These are phyloP conservation scores for Chondrostereum purpureum DNA, from an alignment of 1,284 basidiomycete species.

Conservation along the genomic window DNA sequence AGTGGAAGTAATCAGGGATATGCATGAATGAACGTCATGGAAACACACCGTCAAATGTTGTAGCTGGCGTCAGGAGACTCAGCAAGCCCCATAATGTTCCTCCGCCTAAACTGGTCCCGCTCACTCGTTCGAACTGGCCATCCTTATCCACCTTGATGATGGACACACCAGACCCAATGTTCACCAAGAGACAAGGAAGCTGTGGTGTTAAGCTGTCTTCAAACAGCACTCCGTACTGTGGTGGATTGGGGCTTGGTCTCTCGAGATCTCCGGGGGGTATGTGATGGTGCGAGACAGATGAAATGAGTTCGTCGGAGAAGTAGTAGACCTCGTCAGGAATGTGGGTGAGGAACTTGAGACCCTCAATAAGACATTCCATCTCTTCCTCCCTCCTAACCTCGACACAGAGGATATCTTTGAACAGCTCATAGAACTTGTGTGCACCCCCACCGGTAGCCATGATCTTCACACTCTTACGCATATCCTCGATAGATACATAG, in stretches of 20 bases:
- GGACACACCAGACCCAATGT: conserved; percentile 97
- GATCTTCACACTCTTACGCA: conserved; percentile 92
- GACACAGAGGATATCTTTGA: conserved; percentile 72
- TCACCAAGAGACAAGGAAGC: conserved; percentile 94
- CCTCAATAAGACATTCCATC: conserved; percentile 98
- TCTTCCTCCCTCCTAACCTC: conserved; percentile 92
- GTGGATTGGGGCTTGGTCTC: conserved; percentile 89
- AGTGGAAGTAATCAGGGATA: conserved; percentile 12
- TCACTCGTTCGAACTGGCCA: conserved; percentile 93
- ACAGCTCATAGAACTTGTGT: conserved; percentile 86
- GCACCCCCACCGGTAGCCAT: conserved; percentile 98
- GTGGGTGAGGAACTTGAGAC: conserved; percentile 92
- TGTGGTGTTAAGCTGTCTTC: conserved; percentile 77
- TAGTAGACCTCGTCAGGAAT: conserved; percentile 98
- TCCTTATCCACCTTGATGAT: conserved; percentile 97
- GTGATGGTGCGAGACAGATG: conserved; percentile 65
- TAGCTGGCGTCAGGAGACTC: conserved; percentile 92
- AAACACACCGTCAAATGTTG: conserved; percentile 85
- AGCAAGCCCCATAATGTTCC: conserved; percentile 98
- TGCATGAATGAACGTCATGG: conserved; percentile 9
- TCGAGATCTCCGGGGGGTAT: conserved; percentile 45
- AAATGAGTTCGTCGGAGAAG: conserved; percentile 96
- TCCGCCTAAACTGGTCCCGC: conserved; percentile 96
- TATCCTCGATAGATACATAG: conserved; percentile 82
- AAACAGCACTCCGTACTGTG: conserved; percentile 86